Percentiles rank a stretch among this genome's conserved stretches.
Conservation (phyloP, 345 rosid genomes). For the Eucalyptus microcorys region DNA sequence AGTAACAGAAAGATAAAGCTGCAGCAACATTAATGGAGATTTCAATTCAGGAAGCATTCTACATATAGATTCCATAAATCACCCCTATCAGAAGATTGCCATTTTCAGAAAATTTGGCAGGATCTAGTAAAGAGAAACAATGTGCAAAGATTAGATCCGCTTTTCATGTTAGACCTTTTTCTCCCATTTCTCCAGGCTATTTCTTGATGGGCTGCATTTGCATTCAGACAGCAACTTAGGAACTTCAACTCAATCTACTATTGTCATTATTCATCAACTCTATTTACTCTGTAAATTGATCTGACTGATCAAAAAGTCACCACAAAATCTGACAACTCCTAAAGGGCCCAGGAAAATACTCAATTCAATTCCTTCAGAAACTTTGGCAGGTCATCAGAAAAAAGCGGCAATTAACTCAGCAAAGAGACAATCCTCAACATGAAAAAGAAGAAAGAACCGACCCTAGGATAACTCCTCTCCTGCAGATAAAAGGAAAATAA, state of each 20-base stretch:
- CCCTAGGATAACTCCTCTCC: neutral
- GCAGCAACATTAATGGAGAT: conserved; percentile 4
- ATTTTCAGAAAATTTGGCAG: neutral
- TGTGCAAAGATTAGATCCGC: neutral
- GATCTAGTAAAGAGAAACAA: neutral
- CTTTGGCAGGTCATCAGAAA: neutral
- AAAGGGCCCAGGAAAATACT: neutral
- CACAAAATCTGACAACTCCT: neutral
- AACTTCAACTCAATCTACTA: neutral
- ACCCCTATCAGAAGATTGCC: neutral
- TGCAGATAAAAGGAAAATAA: neutral
- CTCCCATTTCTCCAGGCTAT: neutral
- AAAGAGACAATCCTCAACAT: neutral
- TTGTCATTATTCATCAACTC: neutral
- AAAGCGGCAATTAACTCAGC: neutral
- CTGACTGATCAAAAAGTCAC: neutral
- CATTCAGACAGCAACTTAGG: neutral
- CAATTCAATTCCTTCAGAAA: neutral
- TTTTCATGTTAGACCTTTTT: neutral
- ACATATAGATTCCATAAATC: neutral
- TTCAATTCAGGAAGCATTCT: neutral
- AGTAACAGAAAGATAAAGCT: conserved; percentile 86
- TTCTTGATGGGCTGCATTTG: neutral
- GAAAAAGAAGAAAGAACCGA: neutral
- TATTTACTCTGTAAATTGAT: neutral